Evolutionary conservation across 148 eudicot species (phyloP).

Genomic region (Dianthus caryophyllus): DNA sequence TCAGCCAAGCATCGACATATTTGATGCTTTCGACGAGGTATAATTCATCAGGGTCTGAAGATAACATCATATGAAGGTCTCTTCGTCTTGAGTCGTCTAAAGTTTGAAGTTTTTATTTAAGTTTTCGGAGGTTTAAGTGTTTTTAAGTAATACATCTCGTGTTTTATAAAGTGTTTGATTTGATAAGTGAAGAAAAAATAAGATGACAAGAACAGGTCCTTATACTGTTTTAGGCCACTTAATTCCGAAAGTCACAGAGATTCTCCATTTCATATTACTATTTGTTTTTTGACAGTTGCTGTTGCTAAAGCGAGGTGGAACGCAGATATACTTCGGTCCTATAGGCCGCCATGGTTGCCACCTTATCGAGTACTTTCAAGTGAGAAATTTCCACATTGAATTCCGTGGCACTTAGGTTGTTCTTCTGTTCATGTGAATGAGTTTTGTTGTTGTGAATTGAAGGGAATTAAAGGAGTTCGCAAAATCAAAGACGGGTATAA

Average conservation of each 20-base stretch:
- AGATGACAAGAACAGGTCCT: too few species aligned
- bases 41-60: background rate
- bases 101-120: too few species aligned
- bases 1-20: constrained; percentile 16
- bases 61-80: background rate
- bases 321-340: constrained; percentile 62
- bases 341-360: constrained; percentile 50
- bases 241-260: background rate
- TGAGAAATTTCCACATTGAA: constrained; percentile 12
- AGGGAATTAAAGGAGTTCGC: constrained; percentile 49
- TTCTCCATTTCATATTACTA: background rate
- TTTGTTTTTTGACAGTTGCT: constrained; percentile 34
- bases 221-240: background rate
- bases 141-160: too few species aligned
- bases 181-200: too few species aligned
- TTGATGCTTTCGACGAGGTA: constrained; percentile 19
- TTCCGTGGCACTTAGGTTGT: background rate
- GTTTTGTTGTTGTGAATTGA: background rate
- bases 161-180: too few species aligned
- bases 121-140: too few species aligned
- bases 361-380: constrained; percentile 58
- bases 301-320: constrained; percentile 56
- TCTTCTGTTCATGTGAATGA: constrained; percentile 13
- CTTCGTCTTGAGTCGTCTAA: too few species aligned
- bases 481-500: constrained; percentile 65